Conservation (phyloP, 352 stramenopile species). For the Phytophthora brassicae region DNA sequence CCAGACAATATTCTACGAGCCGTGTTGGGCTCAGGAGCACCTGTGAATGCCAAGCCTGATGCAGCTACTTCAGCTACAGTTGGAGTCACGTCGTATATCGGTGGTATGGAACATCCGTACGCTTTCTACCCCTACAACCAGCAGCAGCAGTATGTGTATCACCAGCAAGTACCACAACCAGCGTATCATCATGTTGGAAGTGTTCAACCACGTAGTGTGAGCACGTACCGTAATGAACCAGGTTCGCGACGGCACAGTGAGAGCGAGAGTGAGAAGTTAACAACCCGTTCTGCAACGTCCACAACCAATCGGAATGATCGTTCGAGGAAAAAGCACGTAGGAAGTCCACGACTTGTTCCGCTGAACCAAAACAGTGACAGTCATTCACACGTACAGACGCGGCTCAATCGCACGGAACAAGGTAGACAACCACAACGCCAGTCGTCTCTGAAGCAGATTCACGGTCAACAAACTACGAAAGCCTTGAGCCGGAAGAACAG, state of each 20-base stretch:
- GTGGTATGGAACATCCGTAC: conserved; percentile 28
- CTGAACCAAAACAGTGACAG: conserved; percentile 22
- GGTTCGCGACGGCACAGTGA: conserved; percentile 63
- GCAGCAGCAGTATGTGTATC: conserved; percentile 36
- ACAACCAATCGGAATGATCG: conserved; percentile 53
- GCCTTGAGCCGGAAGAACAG: conserved; percentile 56
- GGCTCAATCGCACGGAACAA: conserved; percentile 14
- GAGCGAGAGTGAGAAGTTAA: conserved; percentile 67
- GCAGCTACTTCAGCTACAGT: conserved; percentile 22
- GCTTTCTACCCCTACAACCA: conserved; percentile 33
- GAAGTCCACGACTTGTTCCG: conserved; percentile 50
- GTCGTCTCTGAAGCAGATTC: conserved; percentile 28
- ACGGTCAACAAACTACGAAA: conserved; percentile 25
- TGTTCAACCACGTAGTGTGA: conserved; percentile 20
- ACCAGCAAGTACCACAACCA: conserved; percentile 31
- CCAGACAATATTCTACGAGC: conserved; percentile 79
- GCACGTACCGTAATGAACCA: conserved; percentile 30
- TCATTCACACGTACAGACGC: conserved; percentile 9
- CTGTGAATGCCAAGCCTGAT: conserved; percentile 57
- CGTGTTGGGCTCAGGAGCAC: conserved; percentile 59
- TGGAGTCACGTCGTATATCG: conserved; percentile 25
- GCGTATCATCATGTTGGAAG: conserved; percentile 28
- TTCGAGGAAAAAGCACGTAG: conserved; percentile 26
- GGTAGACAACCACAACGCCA: conserved; percentile 16
- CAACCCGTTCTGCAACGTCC: conserved; percentile 54